Conservation (phyloP, 306 rosid species). For the Cicer pinnatifidum region DNA sequence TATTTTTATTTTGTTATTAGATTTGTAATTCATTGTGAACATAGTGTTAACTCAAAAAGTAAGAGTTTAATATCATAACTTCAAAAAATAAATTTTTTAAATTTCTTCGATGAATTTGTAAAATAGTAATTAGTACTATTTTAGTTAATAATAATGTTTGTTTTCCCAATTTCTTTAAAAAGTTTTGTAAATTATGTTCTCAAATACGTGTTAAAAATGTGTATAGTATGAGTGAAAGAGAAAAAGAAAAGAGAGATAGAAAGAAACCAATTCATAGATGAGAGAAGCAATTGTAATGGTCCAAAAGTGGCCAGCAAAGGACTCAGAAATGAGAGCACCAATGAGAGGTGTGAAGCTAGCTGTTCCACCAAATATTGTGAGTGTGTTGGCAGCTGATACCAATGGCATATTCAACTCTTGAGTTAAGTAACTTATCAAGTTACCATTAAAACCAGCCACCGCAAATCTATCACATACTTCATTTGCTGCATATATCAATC, state of each 20-base stretch:
- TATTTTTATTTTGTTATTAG: too few relatives aligned
- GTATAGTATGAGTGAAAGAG: not conserved
- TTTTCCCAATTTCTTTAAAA: too few relatives aligned
- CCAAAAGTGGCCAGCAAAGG: constrained; percentile 52
- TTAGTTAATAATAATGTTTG: too few relatives aligned
- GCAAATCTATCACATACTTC: constrained; percentile 91
- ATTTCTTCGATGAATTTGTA: too few relatives aligned
- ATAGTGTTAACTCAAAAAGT: too few relatives aligned
- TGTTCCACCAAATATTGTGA: constrained; percentile 66
- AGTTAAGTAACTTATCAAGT: constrained; percentile 75
- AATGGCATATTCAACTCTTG: constrained; percentile 72
- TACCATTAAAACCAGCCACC: constrained; percentile 62
- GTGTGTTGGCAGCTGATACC: constrained; percentile 75
- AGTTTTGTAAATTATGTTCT: too few relatives aligned
- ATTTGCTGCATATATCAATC: constrained; percentile 55
- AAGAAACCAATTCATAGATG: constrained; percentile 60
- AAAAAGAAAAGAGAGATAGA: not conserved
- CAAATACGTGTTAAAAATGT: too few relatives aligned
- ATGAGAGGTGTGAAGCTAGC: constrained; percentile 69
- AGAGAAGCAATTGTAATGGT: constrained; percentile 45
- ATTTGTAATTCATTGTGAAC: too few relatives aligned
- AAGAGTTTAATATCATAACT: too few relatives aligned
- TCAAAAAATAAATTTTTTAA: too few relatives aligned
- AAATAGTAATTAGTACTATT: too few relatives aligned
- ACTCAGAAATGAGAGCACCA: constrained; percentile 48